Percentiles rank a stretch among this genome's conserved stretches.
Conservation (phyloP, 208 protist species). For the Crithidia acanthocephali region DNA sequence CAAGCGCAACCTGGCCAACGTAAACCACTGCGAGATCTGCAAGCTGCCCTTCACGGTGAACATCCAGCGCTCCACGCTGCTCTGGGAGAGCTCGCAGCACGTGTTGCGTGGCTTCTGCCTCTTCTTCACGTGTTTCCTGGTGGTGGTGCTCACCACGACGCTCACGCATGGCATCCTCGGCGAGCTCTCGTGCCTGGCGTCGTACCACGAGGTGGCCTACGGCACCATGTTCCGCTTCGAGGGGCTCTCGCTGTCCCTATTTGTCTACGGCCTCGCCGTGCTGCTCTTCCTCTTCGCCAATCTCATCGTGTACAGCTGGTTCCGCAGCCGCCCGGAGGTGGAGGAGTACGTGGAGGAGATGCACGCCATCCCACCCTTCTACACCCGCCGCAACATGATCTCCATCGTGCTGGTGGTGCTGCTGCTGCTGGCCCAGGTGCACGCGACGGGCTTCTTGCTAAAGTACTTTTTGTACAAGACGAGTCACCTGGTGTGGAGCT, state of each 20-base stretch:
- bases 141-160: constrained; percentile 39
- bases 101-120: constrained; percentile 40
- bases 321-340: constrained; percentile 55
- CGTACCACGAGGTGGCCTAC: constrained; percentile 68
- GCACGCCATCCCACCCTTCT: constrained; percentile 65
- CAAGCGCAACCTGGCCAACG: constrained; percentile 65
- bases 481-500: constrained; percentile 68
- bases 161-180: constrained; percentile 44
- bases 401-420: constrained; percentile 37
- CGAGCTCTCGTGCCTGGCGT: constrained; percentile 59
- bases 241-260: constrained; percentile 52
- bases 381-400: constrained; percentile 44
- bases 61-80: constrained; percentile 49
- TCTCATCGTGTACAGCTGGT: constrained; percentile 67
- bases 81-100: constrained; percentile 54
- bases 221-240: constrained; percentile 59
- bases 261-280: constrained; percentile 53
- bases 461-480: constrained; percentile 74
- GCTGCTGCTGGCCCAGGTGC: constrained; percentile 48
- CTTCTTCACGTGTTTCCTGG: constrained; percentile 37
- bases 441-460: constrained; percentile 60
- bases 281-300: constrained; percentile 52
- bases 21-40: constrained; percentile 85
- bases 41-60: constrained; percentile 60
- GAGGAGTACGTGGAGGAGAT: constrained; percentile 51